phyloP scores from a whole-genome alignment of 2,329 filamentous ascomycete genomes.

The Paracamarosporium sp. region DNA sequence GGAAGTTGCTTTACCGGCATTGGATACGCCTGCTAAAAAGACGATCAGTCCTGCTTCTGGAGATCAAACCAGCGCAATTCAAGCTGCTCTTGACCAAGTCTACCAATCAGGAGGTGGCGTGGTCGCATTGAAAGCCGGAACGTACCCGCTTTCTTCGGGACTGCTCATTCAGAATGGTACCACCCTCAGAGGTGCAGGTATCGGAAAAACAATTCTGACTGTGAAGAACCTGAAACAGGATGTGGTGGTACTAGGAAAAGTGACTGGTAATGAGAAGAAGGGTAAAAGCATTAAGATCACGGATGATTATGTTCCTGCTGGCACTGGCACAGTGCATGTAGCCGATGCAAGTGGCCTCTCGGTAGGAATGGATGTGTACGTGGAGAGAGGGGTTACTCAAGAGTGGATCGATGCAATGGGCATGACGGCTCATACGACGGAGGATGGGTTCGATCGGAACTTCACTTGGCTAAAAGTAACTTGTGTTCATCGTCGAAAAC shows the following conservation, averaged over 20 bases:
- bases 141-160: slow-evolving; percentile 10
- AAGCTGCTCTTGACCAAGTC: slow-evolving; percentile 13
- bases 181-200: slow-evolving; percentile 5
- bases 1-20: slow-evolving; percentile 1
- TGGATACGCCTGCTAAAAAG: slow-evolving; percentile 3
- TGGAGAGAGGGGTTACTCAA: slow-evolving; percentile 10
- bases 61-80: slow-evolving; percentile 6
- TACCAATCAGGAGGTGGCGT: slow-evolving; percentile 9
- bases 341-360: slow-evolving; percentile 2
- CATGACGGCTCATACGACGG: slow-evolving; percentile 9
- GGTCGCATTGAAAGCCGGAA: slow-evolving; percentile 9
- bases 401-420: slow-evolving; percentile 15
- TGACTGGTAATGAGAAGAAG: slow-evolving; percentile 2
- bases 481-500: neutral
- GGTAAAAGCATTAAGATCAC: slow-evolving; percentile 4
- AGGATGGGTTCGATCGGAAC: neutral
- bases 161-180: slow-evolving; percentile 9
- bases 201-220: slow-evolving; percentile 10
- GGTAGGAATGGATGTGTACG: slow-evolving; percentile 10
- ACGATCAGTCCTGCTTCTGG: slow-evolving; percentile 9
- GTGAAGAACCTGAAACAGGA: slow-evolving; percentile 6
- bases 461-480: slow-evolving; percentile 2
- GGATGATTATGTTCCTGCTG: slow-evolving; percentile 9
- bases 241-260: slow-evolving; percentile 6
- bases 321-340: slow-evolving; percentile 9